Percentiles rank a stretch among this genome's conserved stretches.
Conservation (phyloP, 2,329 filamentous ascomycete species). For the Ceratocystis cubensis region DNA sequence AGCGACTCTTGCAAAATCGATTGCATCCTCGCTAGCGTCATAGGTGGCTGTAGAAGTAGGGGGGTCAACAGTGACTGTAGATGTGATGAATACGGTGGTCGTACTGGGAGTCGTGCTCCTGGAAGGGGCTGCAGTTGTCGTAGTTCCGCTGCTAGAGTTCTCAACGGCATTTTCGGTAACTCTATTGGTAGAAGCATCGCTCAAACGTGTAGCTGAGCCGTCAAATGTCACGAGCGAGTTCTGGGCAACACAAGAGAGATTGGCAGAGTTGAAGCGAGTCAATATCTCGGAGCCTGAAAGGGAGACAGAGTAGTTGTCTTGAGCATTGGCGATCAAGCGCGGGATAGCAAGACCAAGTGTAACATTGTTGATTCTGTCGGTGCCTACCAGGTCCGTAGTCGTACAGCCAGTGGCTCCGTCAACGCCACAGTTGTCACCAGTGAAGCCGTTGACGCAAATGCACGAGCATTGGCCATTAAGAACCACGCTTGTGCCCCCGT, state of each 20-base stretch:
- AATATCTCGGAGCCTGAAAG: constrained; percentile 59
- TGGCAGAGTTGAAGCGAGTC: constrained; percentile 59
- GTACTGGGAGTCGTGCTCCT: constrained; percentile 11
- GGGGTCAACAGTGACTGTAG: constrained; percentile 16
- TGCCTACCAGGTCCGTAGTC: constrained; percentile 34
- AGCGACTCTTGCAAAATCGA: constrained; percentile 52
- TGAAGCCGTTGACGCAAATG: constrained; percentile 81
- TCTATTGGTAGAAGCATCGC: constrained; percentile 20
- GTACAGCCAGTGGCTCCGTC: constrained; percentile 40
- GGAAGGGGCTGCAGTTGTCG: constrained; percentile 13
- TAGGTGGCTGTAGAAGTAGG: constrained; percentile 28
- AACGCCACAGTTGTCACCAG: constrained; percentile 42
- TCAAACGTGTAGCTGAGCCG: constrained; percentile 35
- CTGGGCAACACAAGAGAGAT: constrained; percentile 69
- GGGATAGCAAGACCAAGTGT: constrained; percentile 73
- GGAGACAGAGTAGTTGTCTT: constrained; percentile 60
- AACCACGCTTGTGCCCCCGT: constrained; percentile 67
- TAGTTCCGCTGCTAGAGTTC: not conserved
- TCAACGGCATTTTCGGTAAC: constrained; percentile 8
- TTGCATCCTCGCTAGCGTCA: constrained; percentile 39
- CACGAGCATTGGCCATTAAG: constrained; percentile 62
- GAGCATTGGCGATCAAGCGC: constrained; percentile 52
- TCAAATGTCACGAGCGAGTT: constrained; percentile 83
- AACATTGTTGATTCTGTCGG: constrained; percentile 44
- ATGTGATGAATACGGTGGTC: constrained; percentile 17